Evolutionary conservation across 495 filamentous ascomycete genomes (phyloP).

Genomic region (Copromyces sp.): DNA sequence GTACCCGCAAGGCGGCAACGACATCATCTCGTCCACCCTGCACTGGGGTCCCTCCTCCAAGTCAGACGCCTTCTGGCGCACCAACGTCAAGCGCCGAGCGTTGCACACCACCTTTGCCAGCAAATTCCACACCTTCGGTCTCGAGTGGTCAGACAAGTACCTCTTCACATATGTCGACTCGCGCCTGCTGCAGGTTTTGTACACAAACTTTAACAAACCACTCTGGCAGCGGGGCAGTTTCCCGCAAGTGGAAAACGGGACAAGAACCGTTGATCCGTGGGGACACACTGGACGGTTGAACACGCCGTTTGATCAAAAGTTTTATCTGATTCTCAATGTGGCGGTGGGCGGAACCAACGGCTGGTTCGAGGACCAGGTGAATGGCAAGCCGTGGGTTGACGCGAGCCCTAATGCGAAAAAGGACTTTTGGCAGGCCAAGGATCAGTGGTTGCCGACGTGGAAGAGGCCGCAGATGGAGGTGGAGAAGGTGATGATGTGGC

Average conservation of each 20-base stretch:
- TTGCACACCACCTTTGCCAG: constrained; percentile 65
- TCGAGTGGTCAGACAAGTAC: constrained; percentile 85
- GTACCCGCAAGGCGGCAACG: constrained; percentile 66
- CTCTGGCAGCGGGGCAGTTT: constrained; percentile 71
- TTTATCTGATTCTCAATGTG: constrained; percentile 75
- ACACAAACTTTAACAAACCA: constrained; percentile 60
- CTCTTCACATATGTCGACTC: constrained; percentile 79
- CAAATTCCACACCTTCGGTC: constrained; percentile 60
- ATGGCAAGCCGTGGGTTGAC: constrained; percentile 75
- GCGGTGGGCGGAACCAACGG: constrained; percentile 78
- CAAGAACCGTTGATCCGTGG: constrained; percentile 58
- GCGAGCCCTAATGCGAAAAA: constrained; percentile 48
- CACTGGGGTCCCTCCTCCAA: constrained; percentile 64
- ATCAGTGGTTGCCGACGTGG: constrained; percentile 72
- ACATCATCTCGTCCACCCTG: constrained; percentile 69
- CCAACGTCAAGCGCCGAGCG: constrained; percentile 64
- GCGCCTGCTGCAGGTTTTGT: constrained; percentile 67
- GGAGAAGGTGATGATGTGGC: constrained; percentile 69
- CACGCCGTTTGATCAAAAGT: constrained; percentile 72
- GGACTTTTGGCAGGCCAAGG: constrained; percentile 62
- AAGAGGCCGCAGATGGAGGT: constrained; percentile 57
- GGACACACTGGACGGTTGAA: constrained; percentile 46
- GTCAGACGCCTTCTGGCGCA: constrained; percentile 64
- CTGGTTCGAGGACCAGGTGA: constrained; percentile 64
- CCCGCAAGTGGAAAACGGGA: constrained; percentile 61